Evolutionary conservation across 139 green algal genomes (phyloP).

Genomic region (Chlamydomonas schloesseri): DNA sequence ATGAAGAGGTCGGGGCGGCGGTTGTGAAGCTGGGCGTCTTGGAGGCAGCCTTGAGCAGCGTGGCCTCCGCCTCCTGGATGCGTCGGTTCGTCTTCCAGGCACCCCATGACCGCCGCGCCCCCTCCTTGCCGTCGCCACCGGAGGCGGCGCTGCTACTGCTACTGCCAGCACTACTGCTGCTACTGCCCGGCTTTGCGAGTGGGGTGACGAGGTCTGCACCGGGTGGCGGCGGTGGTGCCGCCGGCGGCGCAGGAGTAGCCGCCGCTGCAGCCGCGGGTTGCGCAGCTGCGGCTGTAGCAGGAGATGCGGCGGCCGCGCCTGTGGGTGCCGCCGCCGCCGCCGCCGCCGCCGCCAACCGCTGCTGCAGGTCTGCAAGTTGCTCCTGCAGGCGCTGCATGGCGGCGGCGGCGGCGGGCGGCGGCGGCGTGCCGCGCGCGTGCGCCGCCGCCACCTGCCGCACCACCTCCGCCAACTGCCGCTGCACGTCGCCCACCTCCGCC

Average conservation of each 20-base stretch:
- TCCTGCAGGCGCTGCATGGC: slow-evolving; percentile 30
- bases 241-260: background rate
- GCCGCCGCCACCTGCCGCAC: slow-evolving; percentile 12
- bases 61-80: slow-evolving; percentile 14
- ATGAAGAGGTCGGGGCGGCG: background rate
- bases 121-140: background rate
- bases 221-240: background rate
- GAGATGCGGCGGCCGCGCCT: background rate
- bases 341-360: background rate
- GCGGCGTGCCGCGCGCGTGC: slow-evolving; percentile 14
- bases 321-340: background rate
- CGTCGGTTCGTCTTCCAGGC: slow-evolving; percentile 35
- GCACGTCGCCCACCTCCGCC: slow-evolving; percentile 36
- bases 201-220: no score
- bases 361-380: slow-evolving; percentile 9
- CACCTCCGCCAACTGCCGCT: slow-evolving; percentile 23
- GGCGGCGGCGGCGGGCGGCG: slow-evolving; percentile 2
- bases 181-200: background rate
- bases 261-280: background rate
- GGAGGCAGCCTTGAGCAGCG: background rate
- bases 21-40: background rate
- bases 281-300: background rate
- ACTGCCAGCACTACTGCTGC: background rate
- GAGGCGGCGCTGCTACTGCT: background rate
- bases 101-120: slow-evolving; percentile 10